A percentile compares a stretch with the other conserved stretches of the same genome.
phyloP scores from a whole-genome alignment of 129 eudicot genomes.

The Chrysanthemum lavandulifolium region DNA sequence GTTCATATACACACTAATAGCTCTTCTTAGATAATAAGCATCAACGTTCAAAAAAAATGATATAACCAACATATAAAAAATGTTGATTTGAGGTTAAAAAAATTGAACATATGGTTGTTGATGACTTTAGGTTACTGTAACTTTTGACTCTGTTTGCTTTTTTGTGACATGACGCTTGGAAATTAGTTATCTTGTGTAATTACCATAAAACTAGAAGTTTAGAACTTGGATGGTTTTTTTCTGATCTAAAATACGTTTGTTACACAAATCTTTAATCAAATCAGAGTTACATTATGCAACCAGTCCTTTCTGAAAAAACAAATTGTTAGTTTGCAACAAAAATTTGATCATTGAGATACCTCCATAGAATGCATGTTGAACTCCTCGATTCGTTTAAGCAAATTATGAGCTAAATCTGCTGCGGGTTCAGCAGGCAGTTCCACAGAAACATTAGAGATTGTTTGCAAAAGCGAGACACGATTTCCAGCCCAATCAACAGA shows the following conservation, averaged over 20 bases:
- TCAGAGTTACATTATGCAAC: too few relatives aligned
- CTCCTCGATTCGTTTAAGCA: conserved; percentile 79
- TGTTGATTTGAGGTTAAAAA: too few relatives aligned
- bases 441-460: conserved; percentile 86
- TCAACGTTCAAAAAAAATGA: too few relatives aligned
- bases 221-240: background rate
- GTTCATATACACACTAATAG: too few relatives aligned
- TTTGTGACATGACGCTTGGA: too few relatives aligned
- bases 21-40: too few relatives aligned
- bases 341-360: conserved; percentile 40
- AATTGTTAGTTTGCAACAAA: background rate
- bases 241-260: too few relatives aligned
- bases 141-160: too few relatives aligned
- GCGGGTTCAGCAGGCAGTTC: conserved; percentile 94
- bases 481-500: conserved; percentile 87
- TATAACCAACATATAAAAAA: too few relatives aligned
- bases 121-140: too few relatives aligned
- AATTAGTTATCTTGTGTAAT: background rate
- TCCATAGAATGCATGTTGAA: conserved; percentile 93
- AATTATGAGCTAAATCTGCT: conserved; percentile 78
- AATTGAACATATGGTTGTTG: too few relatives aligned
- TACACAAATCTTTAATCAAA: too few relatives aligned
- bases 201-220: background rate
- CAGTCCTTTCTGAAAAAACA: background rate
- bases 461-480: conserved; percentile 84